A percentile compares a stretch with the other conserved stretches of the same genome.
phyloP scores from a whole-genome alignment of 2,329 filamentous ascomycete genomes.

The Fusarium euwallaceae region DNA sequence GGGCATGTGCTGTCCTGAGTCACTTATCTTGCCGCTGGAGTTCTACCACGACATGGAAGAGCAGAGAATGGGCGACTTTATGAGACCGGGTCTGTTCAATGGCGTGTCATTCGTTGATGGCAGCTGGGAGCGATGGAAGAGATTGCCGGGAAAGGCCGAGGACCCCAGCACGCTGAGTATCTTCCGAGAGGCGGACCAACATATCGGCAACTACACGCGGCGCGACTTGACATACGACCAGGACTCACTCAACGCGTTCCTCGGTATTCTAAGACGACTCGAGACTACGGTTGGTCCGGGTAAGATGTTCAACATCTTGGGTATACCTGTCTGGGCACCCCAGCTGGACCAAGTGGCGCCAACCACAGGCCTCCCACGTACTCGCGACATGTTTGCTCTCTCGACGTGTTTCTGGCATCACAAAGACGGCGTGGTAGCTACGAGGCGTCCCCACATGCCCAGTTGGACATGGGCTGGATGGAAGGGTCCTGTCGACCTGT shows the following conservation, averaged over 20 bases:
- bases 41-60: conserved; percentile 51
- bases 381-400: conserved; percentile 51
- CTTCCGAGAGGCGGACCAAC: conserved; percentile 52
- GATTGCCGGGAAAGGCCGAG: conserved; percentile 44
- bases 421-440: conserved; percentile 42
- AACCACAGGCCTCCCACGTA: conserved; percentile 42
- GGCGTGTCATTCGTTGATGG: conserved; percentile 52
- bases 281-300: conserved; percentile 49
- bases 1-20: conserved; percentile 55
- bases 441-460: conserved; percentile 49
- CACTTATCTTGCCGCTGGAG: conserved; percentile 49
- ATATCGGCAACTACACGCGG: conserved; percentile 50
- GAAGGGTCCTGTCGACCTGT: conserved; percentile 51
- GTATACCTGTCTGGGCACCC: conserved; percentile 51
- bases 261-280: conserved; percentile 49
- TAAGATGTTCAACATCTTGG: conserved; percentile 49
- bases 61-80: conserved; percentile 53
- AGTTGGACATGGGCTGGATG: conserved; percentile 56
- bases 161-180: conserved; percentile 53
- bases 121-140: conserved; percentile 54
- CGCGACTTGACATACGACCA: conserved; percentile 48
- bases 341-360: conserved; percentile 23
- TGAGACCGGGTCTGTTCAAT: conserved; percentile 52
- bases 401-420: conserved; percentile 56
- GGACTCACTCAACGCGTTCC: conserved; percentile 51